phyloP scores from a whole-genome alignment of 1,284 basidiomycete genomes.

The Fomitiporia mediterranea region DNA sequence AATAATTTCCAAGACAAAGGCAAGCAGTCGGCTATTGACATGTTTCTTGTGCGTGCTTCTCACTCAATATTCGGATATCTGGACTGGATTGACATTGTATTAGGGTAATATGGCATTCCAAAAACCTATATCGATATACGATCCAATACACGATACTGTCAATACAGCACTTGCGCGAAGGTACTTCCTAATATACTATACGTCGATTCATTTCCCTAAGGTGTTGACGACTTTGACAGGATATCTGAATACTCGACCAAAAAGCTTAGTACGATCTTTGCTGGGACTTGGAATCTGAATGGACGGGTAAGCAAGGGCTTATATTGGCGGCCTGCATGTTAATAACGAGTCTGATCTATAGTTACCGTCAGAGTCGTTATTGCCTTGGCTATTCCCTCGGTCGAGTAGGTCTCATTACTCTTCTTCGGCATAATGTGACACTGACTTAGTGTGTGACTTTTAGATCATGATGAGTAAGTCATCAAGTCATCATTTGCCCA shows the following conservation, averaged over 20 bases:
- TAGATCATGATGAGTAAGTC: conserved; percentile 58
- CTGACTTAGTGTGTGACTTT: neutral
- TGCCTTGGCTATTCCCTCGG: conserved; percentile 88
- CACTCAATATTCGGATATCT: neutral
- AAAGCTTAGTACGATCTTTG: conserved; percentile 70
- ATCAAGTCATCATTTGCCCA: neutral
- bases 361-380: conserved; percentile 76
- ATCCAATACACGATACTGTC: conserved; percentile 90
- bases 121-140: conserved; percentile 84
- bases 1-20: conserved; percentile 97
- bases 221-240: conserved; percentile 36
- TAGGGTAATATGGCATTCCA: conserved; percentile 92
- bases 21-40: conserved; percentile 94
- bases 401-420: conserved; percentile 47
- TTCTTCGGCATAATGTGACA: too few relatives aligned
- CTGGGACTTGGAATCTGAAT: conserved; percentile 96
- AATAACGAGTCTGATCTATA: conserved; percentile 29
- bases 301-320: conserved; percentile 57
- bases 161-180: conserved; percentile 64
- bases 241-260: conserved; percentile 83
- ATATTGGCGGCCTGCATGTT: conserved; percentile 14
- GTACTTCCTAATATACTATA: conserved; percentile 34
- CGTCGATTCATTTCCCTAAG: neutral
- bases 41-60: conserved; percentile 69
- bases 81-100: neutral